Base-by-base conservation (phyloP, 306 rosid species). In the Vigna angularis region DNA sequence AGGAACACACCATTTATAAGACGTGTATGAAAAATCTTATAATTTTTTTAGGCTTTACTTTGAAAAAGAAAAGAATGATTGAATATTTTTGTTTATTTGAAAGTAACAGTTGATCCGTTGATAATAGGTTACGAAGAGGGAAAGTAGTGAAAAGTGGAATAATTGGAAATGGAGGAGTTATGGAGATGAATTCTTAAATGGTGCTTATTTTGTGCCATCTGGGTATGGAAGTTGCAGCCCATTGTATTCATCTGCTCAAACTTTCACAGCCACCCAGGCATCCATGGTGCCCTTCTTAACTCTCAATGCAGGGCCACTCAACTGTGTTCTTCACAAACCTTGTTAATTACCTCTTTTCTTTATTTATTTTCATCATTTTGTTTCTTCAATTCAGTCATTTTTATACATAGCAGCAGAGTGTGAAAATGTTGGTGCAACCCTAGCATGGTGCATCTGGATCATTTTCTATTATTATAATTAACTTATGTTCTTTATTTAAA, bases 191-290 rank as follows among this genome's bases (percentile, higher is more conserved):
- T 89, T 92, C 73, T 7, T 83, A 13, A 94, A 92, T 42, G 98
- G 97, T 34, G 97, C 98, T 40, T 89, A 87, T 81, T 94, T 92
- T 68, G 91, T 92, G 70, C 93, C 86, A 66, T 94, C 97, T 20
- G 98, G 97, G 2, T 84, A 87, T 83, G 98, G 97, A 86, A 92
- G 87, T 66, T 92, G 96, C 74, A 24, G 81, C 42, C 97, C 97
- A 7, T 6, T 49, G 22, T 90, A 94, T 76, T 75, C 87, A 20
- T 6, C 30, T 16, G 58, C 86, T 64, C 97, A 92, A 78, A 75
- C 79, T 2, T 92, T 92, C 58, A 34, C 57, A 0, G 87, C 89
- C 24, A 80, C 86, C 30, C 34, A 75, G 0, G 95, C 91, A 15
- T 59, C 85, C 14, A 70, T 75, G 89, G 97, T 87, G 71, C 95